A percentile compares a stretch with the other conserved stretches of the same genome.
Conservation (phyloP, 495 filamentous ascomycete genomes). For the Mytilinidion resinicola region DNA sequence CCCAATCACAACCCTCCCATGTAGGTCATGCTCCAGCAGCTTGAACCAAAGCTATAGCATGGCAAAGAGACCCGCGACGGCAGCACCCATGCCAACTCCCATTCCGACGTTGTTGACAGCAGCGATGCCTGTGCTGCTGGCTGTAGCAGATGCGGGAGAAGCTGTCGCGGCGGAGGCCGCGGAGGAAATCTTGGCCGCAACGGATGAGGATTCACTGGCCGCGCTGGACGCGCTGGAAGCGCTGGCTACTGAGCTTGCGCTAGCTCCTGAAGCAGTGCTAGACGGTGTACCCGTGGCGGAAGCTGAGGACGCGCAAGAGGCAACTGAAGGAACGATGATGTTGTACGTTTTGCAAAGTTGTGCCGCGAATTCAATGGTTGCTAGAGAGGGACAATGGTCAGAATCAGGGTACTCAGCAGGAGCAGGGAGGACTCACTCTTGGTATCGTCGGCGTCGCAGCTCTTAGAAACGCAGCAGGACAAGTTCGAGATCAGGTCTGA, state of each 20-base stretch:
- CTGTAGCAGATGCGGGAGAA: constrained; percentile 4
- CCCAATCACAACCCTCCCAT: too few species aligned
- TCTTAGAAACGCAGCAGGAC: constrained; percentile 57
- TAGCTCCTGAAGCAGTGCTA: constrained; percentile 5
- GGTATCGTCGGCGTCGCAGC: constrained; percentile 53
- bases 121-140: constrained; percentile 7
- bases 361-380: constrained; percentile 46
- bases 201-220: constrained; percentile 1
- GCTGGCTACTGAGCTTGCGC: neutral
- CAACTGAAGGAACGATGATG: constrained; percentile 29
- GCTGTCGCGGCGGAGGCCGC: constrained; percentile 18
- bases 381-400: constrained; percentile 28
- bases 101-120: constrained; percentile 11
- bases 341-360: constrained; percentile 42
- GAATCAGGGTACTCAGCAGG: neutral
- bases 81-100: constrained; percentile 21
- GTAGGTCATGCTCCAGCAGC: too few species aligned
- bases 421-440: constrained; percentile 38
- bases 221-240: constrained; percentile 1
- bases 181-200: constrained; percentile 5
- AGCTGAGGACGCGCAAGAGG: constrained; percentile 26
- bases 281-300: neutral
- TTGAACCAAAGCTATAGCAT: constrained; percentile 15
- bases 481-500: constrained; percentile 53
- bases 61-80: constrained; percentile 25